Conservation (phyloP, 257 asterid species). For the Rehmannia glutinosa region DNA sequence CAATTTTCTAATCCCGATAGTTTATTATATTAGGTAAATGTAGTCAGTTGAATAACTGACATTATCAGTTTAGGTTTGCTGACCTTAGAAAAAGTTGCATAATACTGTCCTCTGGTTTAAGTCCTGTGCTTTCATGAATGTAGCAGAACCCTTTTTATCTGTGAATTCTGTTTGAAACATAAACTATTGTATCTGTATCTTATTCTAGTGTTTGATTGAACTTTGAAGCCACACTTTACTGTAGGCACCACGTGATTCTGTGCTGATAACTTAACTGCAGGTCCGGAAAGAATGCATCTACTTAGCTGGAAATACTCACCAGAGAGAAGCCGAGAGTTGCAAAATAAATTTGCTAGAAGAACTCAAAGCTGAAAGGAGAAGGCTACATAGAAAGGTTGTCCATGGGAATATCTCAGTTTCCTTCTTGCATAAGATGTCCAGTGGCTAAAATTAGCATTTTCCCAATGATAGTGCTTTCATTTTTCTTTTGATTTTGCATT, state of each 20-base stretch:
- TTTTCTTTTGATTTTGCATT: too few species aligned
- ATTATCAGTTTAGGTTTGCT: not conserved
- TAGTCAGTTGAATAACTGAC: not conserved
- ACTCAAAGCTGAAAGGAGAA: slow-evolving; percentile 54
- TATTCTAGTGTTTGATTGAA: not conserved
- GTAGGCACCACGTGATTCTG: slow-evolving; percentile 1
- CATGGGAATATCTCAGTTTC: not conserved
- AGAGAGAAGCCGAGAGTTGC: slow-evolving; percentile 40
- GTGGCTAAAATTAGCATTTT: not conserved
- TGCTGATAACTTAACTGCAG: slow-evolving; percentile 31
- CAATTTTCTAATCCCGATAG: not conserved
- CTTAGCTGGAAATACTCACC: slow-evolving; percentile 62
- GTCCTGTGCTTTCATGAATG: not conserved
- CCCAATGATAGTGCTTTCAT: not conserved
- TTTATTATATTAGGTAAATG: not conserved
- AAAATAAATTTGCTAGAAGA: slow-evolving; percentile 44
- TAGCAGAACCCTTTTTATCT: not conserved
- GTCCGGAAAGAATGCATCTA: slow-evolving; percentile 59
- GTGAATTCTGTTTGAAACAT: not conserved
- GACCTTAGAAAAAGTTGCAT: not conserved
- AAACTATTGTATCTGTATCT: not conserved
- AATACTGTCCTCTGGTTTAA: not conserved
- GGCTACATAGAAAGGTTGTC: slow-evolving; percentile 51
- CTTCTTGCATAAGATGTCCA: not conserved
- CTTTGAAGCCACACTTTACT: not conserved